Evolutionary conservation across 2,329 filamentous ascomycete genomes (phyloP), one percentile per base, ranked within the genome.

Genomic region (Fusarium burgessii): DNA sequence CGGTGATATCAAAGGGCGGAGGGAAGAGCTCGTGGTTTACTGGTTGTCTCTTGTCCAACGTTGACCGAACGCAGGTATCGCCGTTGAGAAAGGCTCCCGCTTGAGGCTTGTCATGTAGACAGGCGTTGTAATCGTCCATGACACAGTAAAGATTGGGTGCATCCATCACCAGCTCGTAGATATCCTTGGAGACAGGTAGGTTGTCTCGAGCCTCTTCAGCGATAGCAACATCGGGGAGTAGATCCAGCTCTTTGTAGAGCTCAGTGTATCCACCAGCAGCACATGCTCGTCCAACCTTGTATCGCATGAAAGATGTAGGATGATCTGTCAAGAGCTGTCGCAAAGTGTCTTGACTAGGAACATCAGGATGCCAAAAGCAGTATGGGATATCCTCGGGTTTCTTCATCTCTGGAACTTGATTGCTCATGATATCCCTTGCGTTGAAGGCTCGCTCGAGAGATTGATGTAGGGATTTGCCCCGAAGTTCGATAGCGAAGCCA

Each of bases 321-420:
- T 56, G 25, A 2, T 59, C 64, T 2, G 40, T 17, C 7, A 72
- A 78, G n/a, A 84, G 62, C 3, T 72, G 45, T 4, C 80, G 77
- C 27, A 81, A 80, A 1, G 80, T 84, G 2, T 79, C 76, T 59
- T 83, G 79, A 1, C 58, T 66, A 3, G 82, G 78, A 1, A 78
- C 32, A 2, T 82, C 77, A 0, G 82, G 82, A 65, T 82, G 66
- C 81, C 81, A 84, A 47, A 84, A 82, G 59, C 82, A 84, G 68
- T 84, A 84, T 1, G 80, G 82, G 3, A 73, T 61, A 7, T 76
- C 68, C 9, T 71, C 60, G 17, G 68, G 43, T 6, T 63, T 46
- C 0, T 42, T n/a, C 49, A 66, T 77, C 15, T 76, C 55, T 1
- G 79, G 81, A 13, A 83, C 71, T 3, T 35, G 55, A 27, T 79